Conservation (phyloP, 352 stramenopile genomes). For the Phytophthora multivora region DNA sequence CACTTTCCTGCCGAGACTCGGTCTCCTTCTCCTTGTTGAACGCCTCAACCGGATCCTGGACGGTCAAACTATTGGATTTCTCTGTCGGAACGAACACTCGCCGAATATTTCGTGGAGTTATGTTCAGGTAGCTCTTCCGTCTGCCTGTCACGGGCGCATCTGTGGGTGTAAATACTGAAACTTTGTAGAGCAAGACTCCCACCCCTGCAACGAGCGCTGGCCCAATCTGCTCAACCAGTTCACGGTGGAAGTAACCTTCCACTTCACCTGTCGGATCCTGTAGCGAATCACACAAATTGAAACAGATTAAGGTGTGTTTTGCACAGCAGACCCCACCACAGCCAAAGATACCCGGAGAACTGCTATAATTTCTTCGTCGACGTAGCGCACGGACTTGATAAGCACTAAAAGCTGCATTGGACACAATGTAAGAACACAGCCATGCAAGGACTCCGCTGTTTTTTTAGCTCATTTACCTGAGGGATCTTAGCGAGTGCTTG, state of each 20-base stretch:
- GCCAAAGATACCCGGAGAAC: slow-evolving; percentile 59
- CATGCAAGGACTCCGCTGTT: not conserved
- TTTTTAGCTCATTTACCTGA: slow-evolving; percentile 32
- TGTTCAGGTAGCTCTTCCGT: slow-evolving; percentile 73
- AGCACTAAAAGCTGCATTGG: slow-evolving; percentile 62
- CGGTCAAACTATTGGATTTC: slow-evolving; percentile 17
- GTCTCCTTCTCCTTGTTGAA: slow-evolving; percentile 63
- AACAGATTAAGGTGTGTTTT: not conserved
- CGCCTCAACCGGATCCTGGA: slow-evolving; percentile 40
- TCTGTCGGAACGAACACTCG: slow-evolving; percentile 53
- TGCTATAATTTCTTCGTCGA: slow-evolving; percentile 83
- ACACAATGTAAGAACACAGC: slow-evolving; percentile 1
- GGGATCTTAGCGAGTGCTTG: slow-evolving; percentile 59
- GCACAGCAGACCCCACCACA: not conserved
- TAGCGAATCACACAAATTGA: too few species aligned
- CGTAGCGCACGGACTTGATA: slow-evolving; percentile 82
- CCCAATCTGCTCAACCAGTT: slow-evolving; percentile 75
- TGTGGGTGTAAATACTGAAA: slow-evolving; percentile 70
- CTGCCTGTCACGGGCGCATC: slow-evolving; percentile 48
- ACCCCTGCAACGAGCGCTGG: slow-evolving; percentile 54
- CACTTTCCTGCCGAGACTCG: slow-evolving; percentile 38
- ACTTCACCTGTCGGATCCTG: slow-evolving; percentile 81
- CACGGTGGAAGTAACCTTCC: slow-evolving; percentile 82
- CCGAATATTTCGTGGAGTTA: slow-evolving; percentile 68
- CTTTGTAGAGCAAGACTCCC: slow-evolving; percentile 66